phyloP scores from a whole-genome alignment of 2,329 filamentous ascomycete genomes.

The Penicillium glabrum region DNA sequence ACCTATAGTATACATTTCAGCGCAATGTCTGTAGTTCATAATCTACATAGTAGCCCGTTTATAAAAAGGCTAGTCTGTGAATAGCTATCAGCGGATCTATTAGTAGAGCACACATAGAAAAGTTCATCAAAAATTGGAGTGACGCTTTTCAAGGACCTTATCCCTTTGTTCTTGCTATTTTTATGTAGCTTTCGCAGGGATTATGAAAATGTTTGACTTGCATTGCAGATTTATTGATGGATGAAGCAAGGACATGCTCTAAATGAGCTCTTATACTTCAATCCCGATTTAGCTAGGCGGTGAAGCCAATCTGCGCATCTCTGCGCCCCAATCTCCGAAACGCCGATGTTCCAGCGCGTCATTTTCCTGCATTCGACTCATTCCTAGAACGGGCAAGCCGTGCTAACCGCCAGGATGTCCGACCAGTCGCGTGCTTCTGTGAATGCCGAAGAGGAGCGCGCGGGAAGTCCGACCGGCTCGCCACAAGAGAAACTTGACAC shows the following conservation, averaged over 20 bases:
- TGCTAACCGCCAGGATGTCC: conserved; percentile 13
- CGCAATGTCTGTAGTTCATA: too few species aligned
- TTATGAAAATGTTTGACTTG: neutral
- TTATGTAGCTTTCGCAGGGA: too few species aligned
- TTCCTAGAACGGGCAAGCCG: neutral
- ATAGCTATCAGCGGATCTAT: too few species aligned
- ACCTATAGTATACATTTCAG: too few species aligned
- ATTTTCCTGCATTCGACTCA: neutral
- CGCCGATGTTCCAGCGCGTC: conserved; percentile 2
- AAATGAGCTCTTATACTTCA: neutral
- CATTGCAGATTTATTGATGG: neutral
- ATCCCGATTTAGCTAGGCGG: conserved; percentile 1
- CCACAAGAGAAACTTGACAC: conserved; percentile 55
- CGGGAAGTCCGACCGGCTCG: conserved; percentile 85
- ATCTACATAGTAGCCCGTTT: too few species aligned
- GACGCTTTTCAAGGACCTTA: too few species aligned
- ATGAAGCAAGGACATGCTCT: neutral
- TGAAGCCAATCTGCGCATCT: neutral
- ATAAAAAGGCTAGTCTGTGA: too few species aligned
- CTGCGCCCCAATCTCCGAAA: neutral
- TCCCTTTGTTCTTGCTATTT: too few species aligned
- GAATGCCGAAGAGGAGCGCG: conserved; percentile 66
- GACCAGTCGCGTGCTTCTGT: conserved; percentile 2
- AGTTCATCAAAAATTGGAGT: too few species aligned
- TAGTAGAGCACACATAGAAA: too few species aligned